These are phyloP conservation scores for Collybia sp. DNA, from an alignment of 768 basidiomycete genomes.

Conservation along the genomic window DNA sequence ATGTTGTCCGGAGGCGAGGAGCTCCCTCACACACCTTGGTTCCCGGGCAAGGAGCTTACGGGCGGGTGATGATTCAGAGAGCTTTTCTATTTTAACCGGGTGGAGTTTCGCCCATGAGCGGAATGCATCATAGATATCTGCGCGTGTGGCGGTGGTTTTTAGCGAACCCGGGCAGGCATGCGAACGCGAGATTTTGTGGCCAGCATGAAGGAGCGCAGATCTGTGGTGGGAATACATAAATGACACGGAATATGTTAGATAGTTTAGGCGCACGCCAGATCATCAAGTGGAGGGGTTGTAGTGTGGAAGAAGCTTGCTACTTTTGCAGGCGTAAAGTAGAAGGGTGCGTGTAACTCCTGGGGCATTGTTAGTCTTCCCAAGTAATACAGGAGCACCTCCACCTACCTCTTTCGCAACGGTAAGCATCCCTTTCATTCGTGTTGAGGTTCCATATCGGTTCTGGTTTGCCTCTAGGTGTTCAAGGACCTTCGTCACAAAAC, in stretches of 20 bases:
- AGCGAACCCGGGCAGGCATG: constrained; percentile 88
- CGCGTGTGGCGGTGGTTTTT: constrained; percentile 78
- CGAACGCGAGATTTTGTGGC: constrained; percentile 82
- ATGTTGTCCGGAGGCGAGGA: constrained; percentile 1
- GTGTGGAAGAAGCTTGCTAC: constrained; percentile 83
- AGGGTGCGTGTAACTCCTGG: constrained; percentile 72
- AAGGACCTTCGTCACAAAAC: constrained; percentile 73
- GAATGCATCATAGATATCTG: constrained; percentile 75
- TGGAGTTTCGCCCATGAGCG: constrained; percentile 80
- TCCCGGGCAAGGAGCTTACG: constrained; percentile 62
- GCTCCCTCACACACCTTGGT: constrained; percentile 45
- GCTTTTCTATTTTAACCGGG: constrained; percentile 82
- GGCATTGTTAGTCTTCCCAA: neutral
- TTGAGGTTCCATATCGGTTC: constrained; percentile 68
- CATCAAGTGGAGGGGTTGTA: constrained; percentile 67
- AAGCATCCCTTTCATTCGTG: constrained; percentile 94
- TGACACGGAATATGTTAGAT: neutral
- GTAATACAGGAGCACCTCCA: constrained; percentile 1
- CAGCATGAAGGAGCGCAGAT: constrained; percentile 85
- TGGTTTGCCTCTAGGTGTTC: constrained; percentile 62
- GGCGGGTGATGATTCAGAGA: constrained; percentile 71
- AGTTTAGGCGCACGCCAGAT: constrained; percentile 58
- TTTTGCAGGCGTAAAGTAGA: constrained; percentile 85
- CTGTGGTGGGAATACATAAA: constrained; percentile 30
- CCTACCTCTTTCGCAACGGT: constrained; percentile 82